Evolutionary conservation across 140 eudicot species (phyloP).

Genomic region (Erigeron philadelphicus): DNA sequence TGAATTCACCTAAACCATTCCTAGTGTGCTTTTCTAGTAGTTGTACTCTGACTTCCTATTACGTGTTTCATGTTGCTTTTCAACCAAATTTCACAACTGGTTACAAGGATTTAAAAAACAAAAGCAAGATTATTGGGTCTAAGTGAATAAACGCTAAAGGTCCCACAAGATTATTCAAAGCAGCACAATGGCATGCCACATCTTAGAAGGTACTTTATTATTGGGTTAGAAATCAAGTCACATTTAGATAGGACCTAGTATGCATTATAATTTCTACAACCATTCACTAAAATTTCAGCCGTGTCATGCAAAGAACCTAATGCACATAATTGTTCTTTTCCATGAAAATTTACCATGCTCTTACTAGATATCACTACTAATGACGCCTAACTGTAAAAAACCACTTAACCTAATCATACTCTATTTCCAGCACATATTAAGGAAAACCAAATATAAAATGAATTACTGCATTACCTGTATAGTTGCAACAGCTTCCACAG

Average conservation of each 20-base stretch:
- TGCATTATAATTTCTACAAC: constrained; percentile 15
- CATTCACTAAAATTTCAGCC: background rate
- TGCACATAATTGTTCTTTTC: background rate
- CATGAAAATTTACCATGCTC: constrained; percentile 17
- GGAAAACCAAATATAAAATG: background rate
- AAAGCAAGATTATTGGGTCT: background rate
- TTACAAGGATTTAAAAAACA: no score
- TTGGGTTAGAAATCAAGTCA: background rate
- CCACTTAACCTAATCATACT: background rate
- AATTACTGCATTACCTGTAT: constrained; percentile 47
- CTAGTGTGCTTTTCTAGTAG: background rate
- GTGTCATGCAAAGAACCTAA: background rate
- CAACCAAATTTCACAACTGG: no score
- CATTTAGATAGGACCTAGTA: constrained; percentile 2
- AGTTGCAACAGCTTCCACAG: constrained; percentile 86
- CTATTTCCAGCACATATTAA: background rate
- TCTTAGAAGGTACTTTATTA: constrained; percentile 8
- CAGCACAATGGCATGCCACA: constrained; percentile 8
- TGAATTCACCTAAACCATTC: background rate
- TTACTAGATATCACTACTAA: constrained; percentile 7
- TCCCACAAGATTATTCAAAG: constrained; percentile 14
- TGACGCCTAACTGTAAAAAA: background rate
- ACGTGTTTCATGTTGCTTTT: background rate
- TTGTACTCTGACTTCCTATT: background rate
- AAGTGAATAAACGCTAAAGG: background rate